Evolutionary conservation across 2,329 filamentous ascomycete species (phyloP), one percentile per base, ranked within the genome.

Genomic region (Aspergillus spinulosporus): DNA sequence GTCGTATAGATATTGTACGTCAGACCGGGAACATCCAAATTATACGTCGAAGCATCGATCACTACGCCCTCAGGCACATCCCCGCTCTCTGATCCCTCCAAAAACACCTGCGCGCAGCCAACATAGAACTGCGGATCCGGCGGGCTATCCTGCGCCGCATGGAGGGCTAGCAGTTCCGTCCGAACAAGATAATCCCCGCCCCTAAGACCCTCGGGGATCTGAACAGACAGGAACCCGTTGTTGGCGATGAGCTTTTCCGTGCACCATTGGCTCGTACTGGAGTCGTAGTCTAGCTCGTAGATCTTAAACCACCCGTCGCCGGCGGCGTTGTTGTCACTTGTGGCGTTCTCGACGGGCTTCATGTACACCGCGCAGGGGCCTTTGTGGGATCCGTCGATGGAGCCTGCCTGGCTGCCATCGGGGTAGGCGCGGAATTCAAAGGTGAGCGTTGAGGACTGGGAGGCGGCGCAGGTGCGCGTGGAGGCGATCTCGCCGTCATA

Each of bases 291-390:
- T 50, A 87, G 80, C 57, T 89, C 82, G 78, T 82, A 90, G 68
- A 92, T 83, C 79, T 91, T 91, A 80, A 92, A 89, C 89, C 88
- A 92, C 39, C 88, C 88, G 49, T 78, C 74, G 3, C 88, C 88
- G 26, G 80, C 75, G 9, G 84, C 84, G 9, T 81, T 71, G 60
- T 79, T 75, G 21, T 68, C 69, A 9, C 74, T 63, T 49, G 72
- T 74, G 57, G 86, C 84, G 56, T 84, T 79, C 61, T 77, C 72
- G 1, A 90, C 82, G 65, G 84, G 83, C 76, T 91, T 91, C 74
- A 90, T 77, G 72, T 91, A 92, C 26, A 91, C 82, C 29, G 87
- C 82, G 66, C 88, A 89, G 48, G 88, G 87, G 0, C 88, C 88
- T 68, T 84, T 81, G 72, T 88, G 86, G 34, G 80, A 81, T 9